These are phyloP conservation scores for Spirogloea muscicola DNA, from an alignment of 139 green algal species.

Conservation along the genomic window DNA sequence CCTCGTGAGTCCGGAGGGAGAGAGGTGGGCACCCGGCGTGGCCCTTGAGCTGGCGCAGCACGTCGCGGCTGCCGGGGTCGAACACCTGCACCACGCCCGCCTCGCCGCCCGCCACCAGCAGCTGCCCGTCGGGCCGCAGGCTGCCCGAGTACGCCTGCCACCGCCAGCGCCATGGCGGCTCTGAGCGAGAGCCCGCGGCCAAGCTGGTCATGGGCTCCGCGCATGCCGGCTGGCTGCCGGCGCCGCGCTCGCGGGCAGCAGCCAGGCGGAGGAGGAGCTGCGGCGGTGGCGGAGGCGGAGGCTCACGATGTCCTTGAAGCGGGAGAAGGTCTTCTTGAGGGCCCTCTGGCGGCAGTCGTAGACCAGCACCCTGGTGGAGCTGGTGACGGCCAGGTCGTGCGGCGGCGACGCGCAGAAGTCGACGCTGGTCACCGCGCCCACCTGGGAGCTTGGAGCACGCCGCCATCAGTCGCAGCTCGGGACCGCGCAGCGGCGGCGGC, in stretches of 20 bases:
- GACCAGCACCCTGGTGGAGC: slow-evolving; percentile 70
- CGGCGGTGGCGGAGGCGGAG: not conserved
- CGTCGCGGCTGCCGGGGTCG: slow-evolving; percentile 63
- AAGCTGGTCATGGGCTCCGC: not conserved
- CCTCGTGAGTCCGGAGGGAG: slow-evolving; percentile 37
- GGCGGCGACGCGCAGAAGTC: slow-evolving; percentile 70
- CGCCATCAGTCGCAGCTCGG: not conserved
- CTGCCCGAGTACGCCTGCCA: slow-evolving; percentile 69
- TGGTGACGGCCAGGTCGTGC: slow-evolving; percentile 58
- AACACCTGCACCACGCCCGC: slow-evolving; percentile 82
- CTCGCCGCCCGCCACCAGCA: slow-evolving; percentile 81
- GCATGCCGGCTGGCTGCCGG: not conserved
- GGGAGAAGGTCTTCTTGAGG: slow-evolving; percentile 56
- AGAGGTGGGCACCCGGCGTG: slow-evolving; percentile 71
- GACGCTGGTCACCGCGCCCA: slow-evolving; percentile 73
- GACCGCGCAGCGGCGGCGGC: no score
- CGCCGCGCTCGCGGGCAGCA: not conserved
- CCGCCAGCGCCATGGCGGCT: not conserved
- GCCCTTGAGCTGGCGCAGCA: slow-evolving; percentile 83
- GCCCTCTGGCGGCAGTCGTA: not conserved
- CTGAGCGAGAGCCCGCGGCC: not conserved
- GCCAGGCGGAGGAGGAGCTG: not conserved
- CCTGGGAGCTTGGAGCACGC: slow-evolving; percentile 48
- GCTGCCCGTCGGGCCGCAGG: slow-evolving; percentile 73
- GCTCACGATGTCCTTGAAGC: slow-evolving; percentile 76